These are phyloP conservation scores for Talaromyces atroroseus DNA, from an alignment of 2,329 filamentous ascomycete genomes.

Conservation along the genomic window DNA sequence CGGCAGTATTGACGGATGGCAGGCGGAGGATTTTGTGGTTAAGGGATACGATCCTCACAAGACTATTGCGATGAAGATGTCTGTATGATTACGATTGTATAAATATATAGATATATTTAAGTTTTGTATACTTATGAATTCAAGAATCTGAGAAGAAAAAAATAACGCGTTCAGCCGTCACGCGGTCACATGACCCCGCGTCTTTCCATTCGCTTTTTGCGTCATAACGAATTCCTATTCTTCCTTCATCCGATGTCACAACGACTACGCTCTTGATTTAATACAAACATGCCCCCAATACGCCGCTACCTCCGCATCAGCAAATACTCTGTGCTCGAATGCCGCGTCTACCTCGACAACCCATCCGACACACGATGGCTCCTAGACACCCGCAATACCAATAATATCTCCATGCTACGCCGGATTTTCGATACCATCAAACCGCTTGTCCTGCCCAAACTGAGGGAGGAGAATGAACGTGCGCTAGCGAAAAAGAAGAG, in stretches of 20 bases:
- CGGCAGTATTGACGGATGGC: conserved; percentile 85
- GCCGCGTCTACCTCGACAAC: conserved; percentile 90
- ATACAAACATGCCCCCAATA: conserved; percentile 67
- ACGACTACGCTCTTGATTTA: too few relatives aligned
- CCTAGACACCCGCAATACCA: conserved; percentile 69
- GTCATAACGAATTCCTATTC: background rate
- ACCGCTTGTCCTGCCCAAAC: conserved; percentile 80
- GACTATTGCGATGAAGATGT: conserved; percentile 97
- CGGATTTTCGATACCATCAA: conserved; percentile 80
- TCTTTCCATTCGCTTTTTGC: background rate
- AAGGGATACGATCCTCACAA: conserved; percentile 87
- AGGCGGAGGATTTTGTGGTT: conserved; percentile 78
- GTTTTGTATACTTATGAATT: too few relatives aligned
- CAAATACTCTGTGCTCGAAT: conserved; percentile 91
- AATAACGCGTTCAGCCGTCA: background rate
- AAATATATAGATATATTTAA: background rate
- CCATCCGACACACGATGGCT: conserved; percentile 77
- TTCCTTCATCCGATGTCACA: background rate
- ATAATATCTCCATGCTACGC: conserved; percentile 51
- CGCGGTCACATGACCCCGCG: conserved; percentile 6
- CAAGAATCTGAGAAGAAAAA: too few relatives aligned
- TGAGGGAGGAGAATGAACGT: conserved; percentile 73
- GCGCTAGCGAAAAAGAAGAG: conserved; percentile 64
- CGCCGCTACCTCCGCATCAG: conserved; percentile 87
- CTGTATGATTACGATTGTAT: conserved; percentile 49